Percentiles rank a stretch among this genome's conserved stretches.
Evolutionary conservation across 192 early-diverging fungal genomes (phyloP).

Genomic region (Umbelopsis ramanniana): DNA sequence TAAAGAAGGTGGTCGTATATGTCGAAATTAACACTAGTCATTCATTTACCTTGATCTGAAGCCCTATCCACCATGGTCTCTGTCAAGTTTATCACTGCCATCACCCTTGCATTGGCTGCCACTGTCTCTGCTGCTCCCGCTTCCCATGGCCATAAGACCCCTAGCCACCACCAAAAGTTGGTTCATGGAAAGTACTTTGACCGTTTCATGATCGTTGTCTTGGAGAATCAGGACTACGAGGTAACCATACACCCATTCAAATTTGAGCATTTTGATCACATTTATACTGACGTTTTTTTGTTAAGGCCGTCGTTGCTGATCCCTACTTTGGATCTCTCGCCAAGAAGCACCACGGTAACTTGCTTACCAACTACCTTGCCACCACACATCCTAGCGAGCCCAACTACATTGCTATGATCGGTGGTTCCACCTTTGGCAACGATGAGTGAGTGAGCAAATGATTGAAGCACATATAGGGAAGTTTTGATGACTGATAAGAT

Average conservation of each 20-base stretch:
- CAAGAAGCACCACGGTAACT: conserved; percentile 42
- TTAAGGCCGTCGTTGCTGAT: conserved; percentile 14
- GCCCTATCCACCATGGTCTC: not conserved
- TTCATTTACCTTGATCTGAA: not conserved
- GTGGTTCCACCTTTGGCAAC: conserved; percentile 42
- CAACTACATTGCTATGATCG: conserved; percentile 59
- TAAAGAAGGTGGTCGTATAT: no score
- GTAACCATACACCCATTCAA: no score
- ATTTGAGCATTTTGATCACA: no score
- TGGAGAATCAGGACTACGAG: conserved; percentile 22
- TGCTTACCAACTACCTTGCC: conserved; percentile 60
- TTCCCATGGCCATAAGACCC: not conserved
- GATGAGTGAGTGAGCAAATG: not conserved
- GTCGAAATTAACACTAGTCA: no score
- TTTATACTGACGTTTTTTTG: not conserved
- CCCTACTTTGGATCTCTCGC: conserved; percentile 19
- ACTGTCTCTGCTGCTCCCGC: not conserved
- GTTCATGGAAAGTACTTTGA: conserved; percentile 25
- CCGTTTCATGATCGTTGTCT: conserved; percentile 17
- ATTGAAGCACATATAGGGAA: not conserved
- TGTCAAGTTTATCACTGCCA: not conserved
- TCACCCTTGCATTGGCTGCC: not conserved
- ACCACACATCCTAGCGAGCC: conserved; percentile 41
- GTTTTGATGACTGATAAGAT: not conserved
- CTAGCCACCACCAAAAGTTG: not conserved